A percentile compares a stretch with the other conserved stretches of the same genome.
phyloP scores from a whole-genome alignment of 2,329 filamentous ascomycete species.

The Alternaria atra region DNA sequence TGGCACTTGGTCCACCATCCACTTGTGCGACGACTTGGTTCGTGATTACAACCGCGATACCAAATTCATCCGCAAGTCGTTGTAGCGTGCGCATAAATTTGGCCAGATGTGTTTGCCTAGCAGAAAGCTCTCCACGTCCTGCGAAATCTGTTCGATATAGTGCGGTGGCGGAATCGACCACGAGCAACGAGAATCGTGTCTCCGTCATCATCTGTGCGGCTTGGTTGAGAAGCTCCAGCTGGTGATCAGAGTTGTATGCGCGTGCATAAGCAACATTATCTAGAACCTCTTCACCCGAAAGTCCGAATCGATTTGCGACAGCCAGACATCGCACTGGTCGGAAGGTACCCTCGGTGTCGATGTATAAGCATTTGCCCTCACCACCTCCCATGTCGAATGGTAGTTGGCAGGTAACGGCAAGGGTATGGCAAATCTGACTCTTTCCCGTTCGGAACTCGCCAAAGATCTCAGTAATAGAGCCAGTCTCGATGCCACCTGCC shows the following conservation, averaged over 20 bases:
- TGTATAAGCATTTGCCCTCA: slow-evolving; percentile 97
- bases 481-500: slow-evolving; percentile 94
- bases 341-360: slow-evolving; percentile 98
- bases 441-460: slow-evolving; percentile 98
- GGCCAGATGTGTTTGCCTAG: slow-evolving; percentile 85
- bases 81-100: slow-evolving; percentile 89
- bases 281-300: slow-evolving; percentile 95
- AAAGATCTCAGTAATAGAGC: slow-evolving; percentile 97
- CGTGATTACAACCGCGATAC: slow-evolving; percentile 97
- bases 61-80: slow-evolving; percentile 80
- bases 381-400: slow-evolving; percentile 99
- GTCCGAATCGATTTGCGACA: slow-evolving; percentile 91
- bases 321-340: slow-evolving; percentile 86
- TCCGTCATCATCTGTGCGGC: slow-evolving; percentile 99
- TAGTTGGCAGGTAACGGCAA: slow-evolving; percentile 97
- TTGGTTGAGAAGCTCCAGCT: slow-evolving; percentile 92
- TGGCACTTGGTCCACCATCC: slow-evolving; percentile 91
- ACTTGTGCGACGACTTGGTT: slow-evolving; percentile 99
- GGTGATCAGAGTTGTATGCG: slow-evolving; percentile 98
- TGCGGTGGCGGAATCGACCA: slow-evolving; percentile 95
- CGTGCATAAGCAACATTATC: slow-evolving; percentile 98
- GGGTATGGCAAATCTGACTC: slow-evolving; percentile 96
- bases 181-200: slow-evolving; percentile 92
- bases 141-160: slow-evolving; percentile 97
- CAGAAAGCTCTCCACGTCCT: slow-evolving; percentile 96